Base-by-base conservation (phyloP, 441 rosid genomes). In the Erodium texanum region DNA sequence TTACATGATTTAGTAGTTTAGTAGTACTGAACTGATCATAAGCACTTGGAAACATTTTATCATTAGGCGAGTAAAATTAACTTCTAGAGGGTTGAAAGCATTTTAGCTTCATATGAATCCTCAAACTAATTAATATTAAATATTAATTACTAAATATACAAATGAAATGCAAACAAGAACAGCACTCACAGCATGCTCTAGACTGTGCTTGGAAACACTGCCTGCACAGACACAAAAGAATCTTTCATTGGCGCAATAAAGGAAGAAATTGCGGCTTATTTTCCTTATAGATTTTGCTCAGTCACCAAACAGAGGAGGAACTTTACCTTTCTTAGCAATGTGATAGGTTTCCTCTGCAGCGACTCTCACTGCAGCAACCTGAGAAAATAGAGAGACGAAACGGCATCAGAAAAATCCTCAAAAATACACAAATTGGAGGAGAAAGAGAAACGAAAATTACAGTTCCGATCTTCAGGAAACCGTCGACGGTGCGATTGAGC, bases 391-490 rank as follows among this genome's bases (percentile, higher is more conserved):
- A 15, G 64, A 54, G 43, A 24, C 36, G 20, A 34, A 12, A 36
- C 1, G 32, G 1, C 65, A 61, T 10, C 38, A 36, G 45, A 29
- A 27, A 27, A 27, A 27, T 27, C 29, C 2, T 29, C 11, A 24
- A 52, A 1, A 36, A 18, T 14, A 22, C 9, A 29, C 23, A 9
- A 12, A 15, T 20, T 6, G 10, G 22, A 0, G 66, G 7, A 2
- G 24, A 65, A 52, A 29, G 67, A 10, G 64, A 5, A 19, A 12
- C 0, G 45, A 16, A 48, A 48, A 10, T 23, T 78, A 89, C 91
- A 64, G 86, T 70, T 77, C 87, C 93, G 68, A 84, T 85, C 90
- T 89, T 89, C 81, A 89, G 77, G 80, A 90, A 88, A 4, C 87
- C 90, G 77, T 87, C 96, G 27, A 85, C 81, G 48, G 89, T 81